Percentiles rank a stretch among this genome's conserved stretches.
Evolutionary conservation across 2,329 filamentous ascomycete genomes (phyloP).

Genomic region (Cadophora gregata): DNA sequence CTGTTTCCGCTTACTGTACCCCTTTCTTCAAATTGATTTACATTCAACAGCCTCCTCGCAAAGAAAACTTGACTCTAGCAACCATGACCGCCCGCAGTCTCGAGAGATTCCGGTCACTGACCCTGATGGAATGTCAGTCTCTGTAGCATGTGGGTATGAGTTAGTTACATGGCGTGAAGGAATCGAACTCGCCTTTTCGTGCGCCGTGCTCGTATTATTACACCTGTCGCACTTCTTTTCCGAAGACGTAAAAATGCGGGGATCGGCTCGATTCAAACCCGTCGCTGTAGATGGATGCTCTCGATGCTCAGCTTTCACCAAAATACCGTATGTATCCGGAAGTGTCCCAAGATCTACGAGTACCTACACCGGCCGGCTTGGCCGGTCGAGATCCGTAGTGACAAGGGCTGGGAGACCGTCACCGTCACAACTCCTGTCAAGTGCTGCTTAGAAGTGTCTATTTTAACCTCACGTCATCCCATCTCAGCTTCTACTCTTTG

Average conservation of each 20-base stretch:
- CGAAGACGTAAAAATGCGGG: background rate
- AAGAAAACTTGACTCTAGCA: too few relatives aligned
- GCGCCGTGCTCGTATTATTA: background rate
- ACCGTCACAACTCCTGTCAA: background rate
- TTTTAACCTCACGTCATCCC: background rate
- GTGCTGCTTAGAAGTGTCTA: background rate
- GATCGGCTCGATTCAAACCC: background rate
- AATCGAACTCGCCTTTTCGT: too few relatives aligned
- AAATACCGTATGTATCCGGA: too few relatives aligned
- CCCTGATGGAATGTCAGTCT: too few relatives aligned
- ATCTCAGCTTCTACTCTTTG: background rate
- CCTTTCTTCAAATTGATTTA: too few relatives aligned
- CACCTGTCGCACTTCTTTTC: background rate
- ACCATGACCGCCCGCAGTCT: too few relatives aligned
- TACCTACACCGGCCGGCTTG: constrained; percentile 4
- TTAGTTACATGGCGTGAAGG: background rate
- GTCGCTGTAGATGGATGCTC: too few relatives aligned
- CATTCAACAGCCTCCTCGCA: too few relatives aligned
- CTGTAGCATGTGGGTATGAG: background rate
- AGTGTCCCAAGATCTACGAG: background rate
- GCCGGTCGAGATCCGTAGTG: background rate
- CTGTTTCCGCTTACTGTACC: too few relatives aligned
- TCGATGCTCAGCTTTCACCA: too few relatives aligned
- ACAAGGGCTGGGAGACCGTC: background rate
- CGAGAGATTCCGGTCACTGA: too few relatives aligned